Base-by-base conservation (phyloP, 139 green algal species). In the Diplosphaera chodatii region DNA sequence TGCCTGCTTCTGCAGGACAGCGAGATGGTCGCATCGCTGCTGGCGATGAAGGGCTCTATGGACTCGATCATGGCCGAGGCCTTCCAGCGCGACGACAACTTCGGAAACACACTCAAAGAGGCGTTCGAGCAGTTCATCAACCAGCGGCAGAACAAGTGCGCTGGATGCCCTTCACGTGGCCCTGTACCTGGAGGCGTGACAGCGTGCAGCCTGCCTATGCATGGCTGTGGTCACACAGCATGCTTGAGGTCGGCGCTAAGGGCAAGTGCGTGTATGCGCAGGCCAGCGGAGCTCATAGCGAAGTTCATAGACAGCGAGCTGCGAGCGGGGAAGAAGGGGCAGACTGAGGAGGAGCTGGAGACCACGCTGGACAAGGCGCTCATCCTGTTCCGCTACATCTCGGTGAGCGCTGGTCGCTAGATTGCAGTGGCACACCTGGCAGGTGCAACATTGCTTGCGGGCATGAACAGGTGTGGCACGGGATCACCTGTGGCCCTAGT, bases 121-220 rank as follows among this genome's bases (percentile, higher is more conserved):
- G 88, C 89, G 22, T 97, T 99, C 76, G 93, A 98, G 83, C 73
- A 83, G 15, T 94, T 94, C 73, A 91, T 99, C 73, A 99, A 99
- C 85, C 81, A 87, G 73, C 88, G 92, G 0, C 81, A 89, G 28
- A 89, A 88, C 59, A 78, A 80, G 72, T 79, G 63, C n/a, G 25
- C 33, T 30, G 16, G 1, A 40, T 77, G 71, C 48, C 33, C n/a
- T n/a, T n/a, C n/a, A n/a, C n/a, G n/a, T n/a, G n/a, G n/a, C n/a
- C n/a, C n/a, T n/a, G n/a, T n/a, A n/a, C n/a, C n/a, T n/a, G n/a
- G n/a, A n/a, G n/a, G n/a, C n/a, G n/a, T n/a, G n/a, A n/a, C n/a
- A n/a, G n/a, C n/a, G n/a, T n/a, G n/a, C n/a, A n/a, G n/a, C n/a
- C n/a, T n/a, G n/a, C n/a, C n/a, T n/a, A n/a, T n/a, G n/a, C n/a